Conservation (phyloP, 75 land plant genomes). For the Picea glauca region DNA sequence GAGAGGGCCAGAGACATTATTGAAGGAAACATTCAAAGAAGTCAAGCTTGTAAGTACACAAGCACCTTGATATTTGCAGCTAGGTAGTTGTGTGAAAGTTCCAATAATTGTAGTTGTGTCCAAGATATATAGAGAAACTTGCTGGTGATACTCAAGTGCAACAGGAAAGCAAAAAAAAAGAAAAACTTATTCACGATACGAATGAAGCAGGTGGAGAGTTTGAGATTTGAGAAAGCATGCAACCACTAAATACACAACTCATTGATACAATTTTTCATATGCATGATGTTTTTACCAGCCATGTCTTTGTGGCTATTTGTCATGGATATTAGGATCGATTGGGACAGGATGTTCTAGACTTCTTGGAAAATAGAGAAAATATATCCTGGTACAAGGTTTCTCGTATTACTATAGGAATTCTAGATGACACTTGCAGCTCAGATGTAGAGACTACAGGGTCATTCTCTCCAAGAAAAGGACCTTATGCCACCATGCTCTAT, state of each 20-base stretch:
- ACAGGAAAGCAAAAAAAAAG: too few species aligned
- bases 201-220: too few species aligned
- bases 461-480: conserved; percentile 51
- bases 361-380: conserved; percentile 75
- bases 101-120: too few species aligned
- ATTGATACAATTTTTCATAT: conserved; percentile 59
- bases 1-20: too few species aligned
- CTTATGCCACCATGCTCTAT: conserved; percentile 60
- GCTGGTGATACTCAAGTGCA: too few species aligned
- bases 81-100: too few species aligned
- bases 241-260: conserved; percentile 64
- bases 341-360: conserved; percentile 78
- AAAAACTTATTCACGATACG: too few species aligned
- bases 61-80: too few species aligned
- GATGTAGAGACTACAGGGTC: conserved; percentile 59
- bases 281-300: conserved; percentile 63
- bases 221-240: conserved; percentile 76
- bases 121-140: too few species aligned
- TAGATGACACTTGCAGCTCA: conserved; percentile 42
- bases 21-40: too few species aligned
- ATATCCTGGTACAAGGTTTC: conserved; percentile 75
- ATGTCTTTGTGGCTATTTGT: conserved; percentile 68
- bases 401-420: conserved; percentile 58
- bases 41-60: too few species aligned
- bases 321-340: conserved; percentile 80